phyloP scores from a whole-genome alignment of 495 filamentous ascomycete genomes.

The Aspergillus coremiiformis region DNA sequence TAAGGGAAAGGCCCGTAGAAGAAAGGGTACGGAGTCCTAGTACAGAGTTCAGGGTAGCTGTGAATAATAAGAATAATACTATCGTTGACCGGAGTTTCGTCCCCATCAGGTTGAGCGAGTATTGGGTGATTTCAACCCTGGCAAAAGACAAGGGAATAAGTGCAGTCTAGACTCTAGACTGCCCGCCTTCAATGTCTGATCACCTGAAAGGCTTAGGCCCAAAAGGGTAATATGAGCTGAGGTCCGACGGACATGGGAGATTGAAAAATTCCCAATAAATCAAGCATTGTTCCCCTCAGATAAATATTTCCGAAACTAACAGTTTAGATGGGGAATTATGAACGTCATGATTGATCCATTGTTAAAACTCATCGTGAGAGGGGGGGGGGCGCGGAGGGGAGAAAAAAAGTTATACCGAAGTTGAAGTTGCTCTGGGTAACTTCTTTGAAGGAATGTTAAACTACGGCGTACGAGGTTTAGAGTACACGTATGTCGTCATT shows the following conservation, averaged over 20 bases:
- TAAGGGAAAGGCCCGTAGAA: too few species aligned
- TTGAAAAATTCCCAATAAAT: background rate
- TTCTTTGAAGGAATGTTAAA: background rate
- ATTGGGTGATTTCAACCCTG: background rate
- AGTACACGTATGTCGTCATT: background rate
- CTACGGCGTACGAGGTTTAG: background rate
- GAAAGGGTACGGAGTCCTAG: too few species aligned
- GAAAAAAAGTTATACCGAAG: background rate
- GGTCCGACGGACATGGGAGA: background rate
- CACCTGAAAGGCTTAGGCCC: background rate
- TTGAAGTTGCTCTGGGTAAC: background rate
- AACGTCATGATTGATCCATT: background rate
- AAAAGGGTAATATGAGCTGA: background rate
- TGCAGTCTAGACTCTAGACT: background rate
- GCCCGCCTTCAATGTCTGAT: background rate
- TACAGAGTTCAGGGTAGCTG: too few species aligned
- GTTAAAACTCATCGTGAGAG: too few species aligned
- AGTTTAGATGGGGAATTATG: background rate
- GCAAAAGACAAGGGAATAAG: background rate
- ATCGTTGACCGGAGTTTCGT: background rate
- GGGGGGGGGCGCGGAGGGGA: too few species aligned
- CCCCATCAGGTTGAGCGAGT: background rate
- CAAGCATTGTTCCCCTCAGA: background rate
- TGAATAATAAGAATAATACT: background rate
- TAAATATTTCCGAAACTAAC: background rate